Evolutionary conservation across 495 filamentous ascomycete species (phyloP), one percentile per base, ranked within the genome.

Genomic region (Aspergillus affinis): DNA sequence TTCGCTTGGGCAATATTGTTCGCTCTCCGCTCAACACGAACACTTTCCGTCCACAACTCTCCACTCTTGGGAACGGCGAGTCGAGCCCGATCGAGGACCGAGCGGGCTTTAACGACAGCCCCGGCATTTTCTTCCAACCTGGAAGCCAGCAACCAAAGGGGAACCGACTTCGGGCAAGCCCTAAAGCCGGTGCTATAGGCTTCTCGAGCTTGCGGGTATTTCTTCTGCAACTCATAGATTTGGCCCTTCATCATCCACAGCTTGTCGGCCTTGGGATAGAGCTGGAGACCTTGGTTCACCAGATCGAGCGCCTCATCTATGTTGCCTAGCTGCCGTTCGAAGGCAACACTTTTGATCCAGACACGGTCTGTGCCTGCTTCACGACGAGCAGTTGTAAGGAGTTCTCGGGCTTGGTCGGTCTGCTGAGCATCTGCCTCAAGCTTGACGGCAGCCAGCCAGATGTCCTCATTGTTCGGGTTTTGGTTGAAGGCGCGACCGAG

Each of bases 181-280:
- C 92, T 88, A 3, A 91, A 95, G 47, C 95, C 94, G 41, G 90
- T 89, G 61, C 84, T 85, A 75, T 94, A 98, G 0, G 95, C 93
- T 69, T 99, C 92, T 50, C 93, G 85, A 4, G 95, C 94, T 69
- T 95, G 89, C 0, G 90, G 86, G 44, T 90, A 76, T 69, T 90
- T 90, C 60, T 79, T 83, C 54, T 90, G 82, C 17, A 84, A 77
- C 65, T 96, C 90, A 81, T 98, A 99, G 61, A 98, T 91, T 65
- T 99, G 94, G 4, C 95, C 94, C 75, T 98, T 99, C 79, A 96
- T 91, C 90, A 97, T 97, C 88, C 92, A 96, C 12, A 99, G 83
- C 71, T 97, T 97, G 55, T 90, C 86, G 2, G 88, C 84, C 51
- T 85, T 84, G 12, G 95, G 93, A 73, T 94, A 98, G n/a, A 90